A percentile compares a stretch with the other conserved stretches of the same genome.
phyloP scores from a whole-genome alignment of 306 rosid genomes.

The Quillaja saponaria region DNA sequence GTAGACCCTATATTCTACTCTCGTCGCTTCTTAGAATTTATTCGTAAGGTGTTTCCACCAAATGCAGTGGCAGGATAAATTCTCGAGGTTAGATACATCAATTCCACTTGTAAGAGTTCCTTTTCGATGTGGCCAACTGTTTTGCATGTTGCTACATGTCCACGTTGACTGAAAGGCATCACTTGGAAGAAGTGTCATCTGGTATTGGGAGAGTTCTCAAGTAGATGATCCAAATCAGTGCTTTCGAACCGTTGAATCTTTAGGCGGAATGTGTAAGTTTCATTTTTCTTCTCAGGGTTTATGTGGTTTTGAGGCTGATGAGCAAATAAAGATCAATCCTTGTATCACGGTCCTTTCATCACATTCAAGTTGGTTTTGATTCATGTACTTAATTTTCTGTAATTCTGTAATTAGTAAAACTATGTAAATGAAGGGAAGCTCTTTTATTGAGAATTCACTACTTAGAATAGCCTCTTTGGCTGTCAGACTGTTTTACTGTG shows the following conservation, averaged over 20 bases:
- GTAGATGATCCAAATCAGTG: constrained; percentile 14
- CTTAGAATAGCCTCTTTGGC: too few species aligned
- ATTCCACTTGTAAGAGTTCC: constrained; percentile 4
- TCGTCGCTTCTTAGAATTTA: constrained; percentile 84
- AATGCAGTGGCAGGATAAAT: constrained; percentile 43
- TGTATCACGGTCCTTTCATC: not conserved
- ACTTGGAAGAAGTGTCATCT: constrained; percentile 8
- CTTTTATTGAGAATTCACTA: not conserved
- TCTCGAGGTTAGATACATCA: constrained; percentile 14
- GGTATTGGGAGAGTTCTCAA: constrained; percentile 19
- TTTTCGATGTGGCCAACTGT: constrained; percentile 18
- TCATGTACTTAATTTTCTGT: not conserved
- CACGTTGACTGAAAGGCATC: constrained; percentile 1
- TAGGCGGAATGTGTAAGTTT: constrained; percentile 12
- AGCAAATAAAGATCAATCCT: not conserved
- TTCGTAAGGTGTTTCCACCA: constrained; percentile 79
- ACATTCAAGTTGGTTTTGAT: not conserved
- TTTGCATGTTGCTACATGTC: constrained; percentile 21
- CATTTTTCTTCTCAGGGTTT: constrained; percentile 9
- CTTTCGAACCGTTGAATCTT: not conserved
- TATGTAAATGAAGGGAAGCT: not conserved
- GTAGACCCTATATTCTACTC: constrained; percentile 95
- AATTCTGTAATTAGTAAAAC: not conserved
- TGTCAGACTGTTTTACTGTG: too few species aligned
- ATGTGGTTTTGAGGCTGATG: constrained; percentile 4